Evolutionary conservation across 768 basidiomycete genomes (phyloP), one percentile per base, ranked within the genome.

Genomic region (Suillus clintonianus): DNA sequence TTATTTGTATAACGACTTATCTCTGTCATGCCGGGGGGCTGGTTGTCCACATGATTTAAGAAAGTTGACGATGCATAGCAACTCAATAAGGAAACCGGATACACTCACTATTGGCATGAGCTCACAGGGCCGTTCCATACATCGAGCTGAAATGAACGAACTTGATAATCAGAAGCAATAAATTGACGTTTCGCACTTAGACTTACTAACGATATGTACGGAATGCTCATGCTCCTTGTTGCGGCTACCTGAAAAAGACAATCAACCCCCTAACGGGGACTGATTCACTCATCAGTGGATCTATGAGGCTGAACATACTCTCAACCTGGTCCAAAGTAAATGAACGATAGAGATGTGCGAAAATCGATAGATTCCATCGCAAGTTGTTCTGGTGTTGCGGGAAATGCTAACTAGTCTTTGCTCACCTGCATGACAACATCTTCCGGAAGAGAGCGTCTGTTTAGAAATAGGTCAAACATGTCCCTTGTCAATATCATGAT

Each of bases 101-200:
- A 39, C 14, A 32, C 48, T 30, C 7, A n/a, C n/a, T n/a, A n/a
- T n/a, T n/a, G n/a, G n/a, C 24, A 22, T 39, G 30, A 24, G 64
- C 72, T 54, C 65, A 82, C 83, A 67, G 62, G 81, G 81, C 11
- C 77, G 64, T 50, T 69, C 72, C 83, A 85, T 82, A 8, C 82
- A 65, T n/a, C 79, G 77, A 36, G 75, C 82, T 83, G 55, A 62
- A 14, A 67, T 30, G 5, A 22, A 5, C 7, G 9, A 34, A 19
- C 10, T 15, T 30, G n/a, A n/a, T n/a, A n/a, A 24, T 59, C 3
- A 47, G 34, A 19, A 51, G 50, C 19, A 32, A 51, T 34, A 2
- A 0, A 34, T 11, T 15, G 14, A 19, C 1, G 13, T 36, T 34
- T n/a, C 14, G 30, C 8, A 1, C 11, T 61, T n/a, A 61, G 17